Evolutionary conservation across 2,329 filamentous ascomycete genomes (phyloP), one percentile per base, ranked within the genome.

Genomic region (Neonectria sp.): DNA sequence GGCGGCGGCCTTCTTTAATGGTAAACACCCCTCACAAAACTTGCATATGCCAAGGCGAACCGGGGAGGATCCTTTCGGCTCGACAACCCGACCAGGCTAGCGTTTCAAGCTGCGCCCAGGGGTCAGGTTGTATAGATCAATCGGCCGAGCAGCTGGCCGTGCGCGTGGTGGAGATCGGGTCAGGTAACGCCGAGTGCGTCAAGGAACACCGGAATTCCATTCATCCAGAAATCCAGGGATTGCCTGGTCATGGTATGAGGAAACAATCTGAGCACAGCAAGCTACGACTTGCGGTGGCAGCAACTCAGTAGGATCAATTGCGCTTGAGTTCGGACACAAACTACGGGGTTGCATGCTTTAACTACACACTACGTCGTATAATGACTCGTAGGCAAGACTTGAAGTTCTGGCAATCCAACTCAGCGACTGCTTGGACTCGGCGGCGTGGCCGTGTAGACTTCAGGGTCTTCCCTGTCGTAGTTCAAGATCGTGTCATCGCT

Each of bases 91-190:
- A 12, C 31, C n/a, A 21, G 51, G 51, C 51, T 53, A 53, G 51
- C 51, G 51, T 15, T 53, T 53, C 31, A 24, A 53, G 49, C 29
- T 13, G 29, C 8, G 49, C 6, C 31, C 49, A 35, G 51, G 51
- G 51, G 17, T 29, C 27, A n/a, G 48, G 24, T n/a, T 31, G 31
- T n/a, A 35, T 35, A 21, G 11, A 35, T 35, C 51, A 53, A 35
- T 53, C 51, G 51, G 51, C 51, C 51, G 31, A 35, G 25, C n/a
- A 53, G 49, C 49, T 52, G 29, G 29, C 29, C 29, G 49, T 21
- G 49, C 29, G 29, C 29, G 17, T 31, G 48, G 48, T 52, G 49
- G 49, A 24, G 29, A 31, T n/a, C 15, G 29, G 15, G 49, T 5
- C 29, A 6, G 29, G 37, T 52, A 33, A 21, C 29, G 29, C 49